Percentiles rank a stretch among this genome's conserved stretches.
Conservation (phyloP, 768 basidiomycete genomes). For the Termitomyces sp. region DNA sequence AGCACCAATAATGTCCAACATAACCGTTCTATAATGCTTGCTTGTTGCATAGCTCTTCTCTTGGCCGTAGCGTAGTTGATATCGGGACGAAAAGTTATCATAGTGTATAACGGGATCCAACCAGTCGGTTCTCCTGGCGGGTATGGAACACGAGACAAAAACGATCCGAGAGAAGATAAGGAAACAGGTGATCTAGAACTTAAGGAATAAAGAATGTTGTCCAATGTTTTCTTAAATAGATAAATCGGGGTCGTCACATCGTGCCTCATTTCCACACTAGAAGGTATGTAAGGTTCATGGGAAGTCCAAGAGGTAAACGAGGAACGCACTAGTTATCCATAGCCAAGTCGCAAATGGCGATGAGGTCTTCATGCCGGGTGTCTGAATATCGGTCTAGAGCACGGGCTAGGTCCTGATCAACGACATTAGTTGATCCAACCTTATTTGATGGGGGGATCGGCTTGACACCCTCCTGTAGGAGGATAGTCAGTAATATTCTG, state of each 20-base stretch:
- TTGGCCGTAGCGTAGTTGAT: slow-evolving; percentile 83
- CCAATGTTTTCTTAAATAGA: slow-evolving; percentile 72
- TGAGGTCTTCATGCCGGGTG: slow-evolving; percentile 79
- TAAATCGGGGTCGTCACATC: slow-evolving; percentile 79
- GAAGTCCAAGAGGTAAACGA: slow-evolving; percentile 1
- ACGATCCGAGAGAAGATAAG: slow-evolving; percentile 38
- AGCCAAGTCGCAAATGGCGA: slow-evolving; percentile 88
- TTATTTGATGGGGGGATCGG: slow-evolving; percentile 28
- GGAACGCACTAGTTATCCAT: slow-evolving; percentile 92
- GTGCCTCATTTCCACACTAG: slow-evolving; percentile 91
- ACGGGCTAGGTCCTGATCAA: slow-evolving; percentile 53
- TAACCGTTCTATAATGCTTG: slow-evolving; percentile 46
- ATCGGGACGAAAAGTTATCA: slow-evolving; percentile 97
- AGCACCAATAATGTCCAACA: slow-evolving; percentile 43
- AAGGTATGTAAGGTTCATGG: slow-evolving; percentile 11
- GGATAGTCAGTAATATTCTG: slow-evolving; percentile 72
- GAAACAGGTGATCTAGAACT: slow-evolving; percentile 45
- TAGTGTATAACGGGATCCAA: slow-evolving; percentile 93
- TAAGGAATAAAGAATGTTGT: slow-evolving; percentile 66
- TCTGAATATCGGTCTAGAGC: slow-evolving; percentile 78
- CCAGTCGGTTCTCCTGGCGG: slow-evolving; percentile 55
- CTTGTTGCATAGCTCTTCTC: slow-evolving; percentile 65
- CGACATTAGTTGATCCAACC: slow-evolving; percentile 25
- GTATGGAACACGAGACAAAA: slow-evolving; percentile 49
- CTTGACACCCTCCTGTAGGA: slow-evolving; percentile 66